A percentile compares a stretch with the other conserved stretches of the same genome.
These are phyloP conservation scores for Penicillium frequentans DNA, from an alignment of 2,329 filamentous ascomycete species.

Conservation along the genomic window DNA sequence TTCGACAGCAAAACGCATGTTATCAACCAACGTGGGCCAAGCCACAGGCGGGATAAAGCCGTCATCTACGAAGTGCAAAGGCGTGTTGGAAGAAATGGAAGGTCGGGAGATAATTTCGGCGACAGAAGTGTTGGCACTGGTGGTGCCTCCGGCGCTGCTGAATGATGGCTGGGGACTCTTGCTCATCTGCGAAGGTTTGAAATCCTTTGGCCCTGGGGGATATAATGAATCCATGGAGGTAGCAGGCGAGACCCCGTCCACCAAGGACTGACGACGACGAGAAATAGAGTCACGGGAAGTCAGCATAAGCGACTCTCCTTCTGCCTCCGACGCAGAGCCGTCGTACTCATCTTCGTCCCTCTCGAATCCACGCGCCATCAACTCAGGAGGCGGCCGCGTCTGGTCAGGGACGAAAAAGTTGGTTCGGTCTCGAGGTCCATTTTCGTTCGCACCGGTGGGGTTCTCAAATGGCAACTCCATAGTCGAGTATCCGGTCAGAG, in stretches of 20 bases:
- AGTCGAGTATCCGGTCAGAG: conserved; percentile 89
- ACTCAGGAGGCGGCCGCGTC: conserved; percentile 83
- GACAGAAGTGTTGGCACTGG: conserved; percentile 57
- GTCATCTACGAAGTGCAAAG: conserved; percentile 88
- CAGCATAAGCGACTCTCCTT: conserved; percentile 72
- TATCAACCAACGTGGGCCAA: conserved; percentile 86
- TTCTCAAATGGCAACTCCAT: conserved; percentile 94
- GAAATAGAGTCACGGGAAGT: conserved; percentile 67
- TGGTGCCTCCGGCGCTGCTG: conserved; percentile 48
- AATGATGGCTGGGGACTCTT: conserved; percentile 24
- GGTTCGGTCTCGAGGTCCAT: conserved; percentile 81
- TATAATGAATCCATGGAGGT: conserved; percentile 91
- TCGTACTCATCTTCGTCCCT: conserved; percentile 91
- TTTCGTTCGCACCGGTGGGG: conserved; percentile 75
- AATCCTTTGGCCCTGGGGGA: conserved; percentile 63
- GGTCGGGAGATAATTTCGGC: conserved; percentile 50
- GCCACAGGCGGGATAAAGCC: conserved; percentile 76
- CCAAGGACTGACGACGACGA: conserved; percentile 65
- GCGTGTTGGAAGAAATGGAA: conserved; percentile 55
- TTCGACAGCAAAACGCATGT: conserved; percentile 89
- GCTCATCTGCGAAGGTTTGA: conserved; percentile 28
- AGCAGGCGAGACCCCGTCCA: conserved; percentile 76
- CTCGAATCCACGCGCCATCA: conserved; percentile 80
- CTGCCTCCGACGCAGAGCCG: conserved; percentile 82
- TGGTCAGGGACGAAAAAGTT: conserved; percentile 87